Conservation (phyloP, 805 yeast species). For the Torulaspora quercuum region DNA sequence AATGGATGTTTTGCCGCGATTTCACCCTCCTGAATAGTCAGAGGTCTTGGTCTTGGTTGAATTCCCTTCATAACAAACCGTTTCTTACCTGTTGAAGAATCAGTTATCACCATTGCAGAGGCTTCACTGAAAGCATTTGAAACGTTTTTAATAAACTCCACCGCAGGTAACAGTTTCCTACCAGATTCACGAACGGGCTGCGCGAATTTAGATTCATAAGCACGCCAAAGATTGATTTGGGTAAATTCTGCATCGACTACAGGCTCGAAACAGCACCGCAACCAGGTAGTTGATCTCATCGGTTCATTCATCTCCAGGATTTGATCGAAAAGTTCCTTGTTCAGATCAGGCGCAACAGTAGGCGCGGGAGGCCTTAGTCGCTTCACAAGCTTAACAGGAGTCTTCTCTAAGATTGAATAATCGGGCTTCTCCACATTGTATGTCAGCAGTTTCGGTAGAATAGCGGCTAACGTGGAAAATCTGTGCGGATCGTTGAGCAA, state of each 20-base stretch:
- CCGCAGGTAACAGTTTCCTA: constrained; percentile 78
- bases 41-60: constrained; percentile 70
- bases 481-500: constrained; percentile 48
- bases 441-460: constrained; percentile 59
- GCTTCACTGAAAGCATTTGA: constrained; percentile 83
- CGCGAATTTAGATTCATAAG: constrained; percentile 85
- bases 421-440: constrained; percentile 43
- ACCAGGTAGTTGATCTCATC: constrained; percentile 88
- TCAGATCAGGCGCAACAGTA: constrained; percentile 56
- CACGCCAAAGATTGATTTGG: constrained; percentile 92
- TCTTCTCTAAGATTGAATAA: constrained; percentile 29
- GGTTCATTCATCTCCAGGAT: constrained; percentile 76
- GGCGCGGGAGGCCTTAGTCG: constrained; percentile 67
- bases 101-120: constrained; percentile 85
- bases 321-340: constrained; percentile 52
- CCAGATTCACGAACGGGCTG: constrained; percentile 50
- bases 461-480: constrained; percentile 50
- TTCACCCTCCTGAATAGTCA: constrained; percentile 47
- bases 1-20: constrained; percentile 35
- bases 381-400: constrained; percentile 42
- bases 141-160: constrained; percentile 93
- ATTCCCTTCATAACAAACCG: constrained; percentile 92
- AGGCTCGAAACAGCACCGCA: constrained; percentile 85
- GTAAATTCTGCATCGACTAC: constrained; percentile 79
- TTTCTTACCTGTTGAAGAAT: constrained; percentile 59